Conservation (phyloP, 2,329 filamentous ascomycete genomes). For the Ceratocystis lukuohia region DNA sequence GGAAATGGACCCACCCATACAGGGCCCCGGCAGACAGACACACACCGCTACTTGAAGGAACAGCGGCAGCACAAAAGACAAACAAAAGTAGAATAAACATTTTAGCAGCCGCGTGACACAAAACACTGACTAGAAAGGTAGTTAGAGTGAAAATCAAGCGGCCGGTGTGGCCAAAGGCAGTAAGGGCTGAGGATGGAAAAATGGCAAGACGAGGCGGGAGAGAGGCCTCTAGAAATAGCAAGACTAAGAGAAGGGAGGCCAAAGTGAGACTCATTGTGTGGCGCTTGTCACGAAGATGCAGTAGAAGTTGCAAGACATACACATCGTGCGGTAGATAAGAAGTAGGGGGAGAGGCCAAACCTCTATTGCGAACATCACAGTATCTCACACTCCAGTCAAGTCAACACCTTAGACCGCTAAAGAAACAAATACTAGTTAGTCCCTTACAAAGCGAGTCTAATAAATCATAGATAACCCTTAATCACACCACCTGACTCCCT, state of each 20-base stretch:
- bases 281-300: not conserved
- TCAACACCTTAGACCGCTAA: too few species aligned
- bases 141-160: not conserved
- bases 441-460: too few species aligned
- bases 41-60: slow-evolving; percentile 1
- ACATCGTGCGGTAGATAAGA: not conserved
- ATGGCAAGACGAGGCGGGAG: slow-evolving; percentile 8
- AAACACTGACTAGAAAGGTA: not conserved
- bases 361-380: too few species aligned
- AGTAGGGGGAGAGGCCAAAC: not conserved
- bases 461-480: too few species aligned
- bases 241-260: slow-evolving; percentile 3
- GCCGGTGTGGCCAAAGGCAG: not conserved
- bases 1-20: not conserved
- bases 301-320: not conserved
- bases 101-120: not conserved
- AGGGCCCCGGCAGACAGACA: not conserved
- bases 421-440: too few species aligned
- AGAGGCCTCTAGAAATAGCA: not conserved
- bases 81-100: not conserved
- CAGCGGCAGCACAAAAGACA: not conserved
- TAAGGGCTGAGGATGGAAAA: not conserved
- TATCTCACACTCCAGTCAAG: too few species aligned
- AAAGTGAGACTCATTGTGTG: not conserved
- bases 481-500: too few species aligned